These are phyloP conservation scores for Novymonas esmeraldas DNA, from an alignment of 208 protist species.

Conservation along the genomic window DNA sequence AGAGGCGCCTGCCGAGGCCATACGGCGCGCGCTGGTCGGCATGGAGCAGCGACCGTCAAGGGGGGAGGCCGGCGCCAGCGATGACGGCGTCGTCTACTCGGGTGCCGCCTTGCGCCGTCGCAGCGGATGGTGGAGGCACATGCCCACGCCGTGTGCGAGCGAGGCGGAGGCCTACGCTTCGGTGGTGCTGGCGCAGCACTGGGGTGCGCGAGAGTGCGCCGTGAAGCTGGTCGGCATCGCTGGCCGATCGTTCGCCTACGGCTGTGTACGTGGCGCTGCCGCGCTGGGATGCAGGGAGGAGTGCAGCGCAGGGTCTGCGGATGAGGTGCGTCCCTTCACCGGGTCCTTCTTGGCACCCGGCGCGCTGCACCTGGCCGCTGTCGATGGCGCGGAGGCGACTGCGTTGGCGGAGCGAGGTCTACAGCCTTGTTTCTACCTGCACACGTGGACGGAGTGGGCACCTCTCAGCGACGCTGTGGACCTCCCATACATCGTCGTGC, in stretches of 20 bases:
- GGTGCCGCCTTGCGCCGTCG: background rate
- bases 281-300: background rate
- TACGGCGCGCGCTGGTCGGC: background rate
- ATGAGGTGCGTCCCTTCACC: conserved; percentile 13
- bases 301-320: background rate
- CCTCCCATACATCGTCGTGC: conserved; percentile 19
- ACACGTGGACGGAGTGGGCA: conserved; percentile 31
- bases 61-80: background rate
- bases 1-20: background rate
- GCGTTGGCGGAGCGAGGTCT: conserved; percentile 11
- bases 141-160: background rate
- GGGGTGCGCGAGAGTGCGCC: conserved; percentile 60
- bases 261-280: conserved; percentile 15
- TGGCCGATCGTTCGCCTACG: conserved; percentile 45
- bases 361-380: conserved; percentile 10
- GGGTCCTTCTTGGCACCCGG: conserved; percentile 18
- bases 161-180: conserved; percentile 26
- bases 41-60: background rate
- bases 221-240: conserved; percentile 61
- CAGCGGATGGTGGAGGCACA: conserved; percentile 17
- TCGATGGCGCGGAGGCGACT: conserved; percentile 2
- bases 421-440: conserved; percentile 13
- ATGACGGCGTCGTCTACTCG: background rate
- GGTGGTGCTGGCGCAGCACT: conserved; percentile 58
- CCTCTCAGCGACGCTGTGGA: background rate